phyloP scores from a whole-genome alignment of 441 rosid species.

The Arabidopsis hybrid region DNA sequence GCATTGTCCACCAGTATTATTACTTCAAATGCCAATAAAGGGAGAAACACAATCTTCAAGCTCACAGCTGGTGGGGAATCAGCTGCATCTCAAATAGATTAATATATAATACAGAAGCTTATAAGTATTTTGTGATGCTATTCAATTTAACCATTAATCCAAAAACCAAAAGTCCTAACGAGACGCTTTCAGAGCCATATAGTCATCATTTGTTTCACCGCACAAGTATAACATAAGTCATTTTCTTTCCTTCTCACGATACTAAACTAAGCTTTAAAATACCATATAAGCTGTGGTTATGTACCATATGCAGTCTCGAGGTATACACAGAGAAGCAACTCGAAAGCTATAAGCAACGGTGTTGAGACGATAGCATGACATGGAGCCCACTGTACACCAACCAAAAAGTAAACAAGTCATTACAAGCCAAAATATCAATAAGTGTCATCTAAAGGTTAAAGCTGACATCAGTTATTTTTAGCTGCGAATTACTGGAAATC shows the following conservation, averaged over 20 bases:
- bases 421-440: slow-evolving; percentile 19
- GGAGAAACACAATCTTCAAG: slow-evolving; percentile 94
- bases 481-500: slow-evolving; percentile 5
- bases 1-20: slow-evolving; percentile 86
- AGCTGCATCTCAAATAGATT: slow-evolving; percentile 49
- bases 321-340: slow-evolving; percentile 92
- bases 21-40: slow-evolving; percentile 80
- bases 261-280: background rate
- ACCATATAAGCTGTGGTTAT: slow-evolving; percentile 19
- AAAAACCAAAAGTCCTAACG: background rate
- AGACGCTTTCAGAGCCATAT: slow-evolving; percentile 2
- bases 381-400: slow-evolving; percentile 93
- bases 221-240: background rate
- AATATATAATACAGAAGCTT: slow-evolving; percentile 17
- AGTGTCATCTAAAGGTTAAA: slow-evolving; percentile 19
- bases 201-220: background rate
- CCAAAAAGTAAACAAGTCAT: slow-evolving; percentile 34
- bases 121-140: background rate
- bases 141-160: background rate
- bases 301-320: slow-evolving; percentile 88
- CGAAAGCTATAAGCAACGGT: slow-evolving; percentile 93
- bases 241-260: background rate
- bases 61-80: slow-evolving; percentile 65
- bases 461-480: background rate
- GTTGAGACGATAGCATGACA: slow-evolving; percentile 95